phyloP scores from a whole-genome alignment of 345 rosid genomes.

The Eucalyptus guilfoylei region DNA sequence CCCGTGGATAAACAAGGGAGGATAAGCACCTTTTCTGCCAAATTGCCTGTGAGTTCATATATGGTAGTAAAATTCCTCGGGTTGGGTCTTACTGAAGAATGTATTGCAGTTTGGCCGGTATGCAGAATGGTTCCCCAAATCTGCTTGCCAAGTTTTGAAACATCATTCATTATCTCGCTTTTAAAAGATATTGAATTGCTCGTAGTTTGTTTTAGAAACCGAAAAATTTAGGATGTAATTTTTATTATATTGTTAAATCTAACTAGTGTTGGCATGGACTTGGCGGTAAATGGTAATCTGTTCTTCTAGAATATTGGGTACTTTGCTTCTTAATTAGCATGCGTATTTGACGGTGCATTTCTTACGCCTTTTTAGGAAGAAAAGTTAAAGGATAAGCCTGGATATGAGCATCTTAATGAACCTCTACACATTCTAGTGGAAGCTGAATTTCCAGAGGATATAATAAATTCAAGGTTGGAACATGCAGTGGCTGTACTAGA shows the following conservation, averaged over 20 bases:
- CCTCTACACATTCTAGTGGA: conserved; percentile 80
- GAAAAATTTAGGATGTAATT: not conserved
- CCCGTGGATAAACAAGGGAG: not conserved
- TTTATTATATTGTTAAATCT: not conserved
- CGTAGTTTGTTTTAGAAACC: not conserved
- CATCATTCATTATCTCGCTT: not conserved
- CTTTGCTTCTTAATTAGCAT: not conserved
- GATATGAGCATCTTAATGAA: conserved; percentile 90
- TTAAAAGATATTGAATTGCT: not conserved
- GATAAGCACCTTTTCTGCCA: not conserved
- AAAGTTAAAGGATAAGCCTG: conserved; percentile 84
- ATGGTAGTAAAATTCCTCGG: not conserved
- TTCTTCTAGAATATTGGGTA: not conserved
- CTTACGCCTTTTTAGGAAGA: conserved; percentile 43
- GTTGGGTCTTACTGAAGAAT: not conserved
- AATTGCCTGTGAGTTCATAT: not conserved
- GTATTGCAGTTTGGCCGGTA: not conserved
- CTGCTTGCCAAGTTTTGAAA: not conserved
- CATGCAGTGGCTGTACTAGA: conserved; percentile 65
- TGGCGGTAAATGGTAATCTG: not conserved
- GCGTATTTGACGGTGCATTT: not conserved
- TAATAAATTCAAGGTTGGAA: conserved; percentile 57
- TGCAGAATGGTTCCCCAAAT: not conserved
- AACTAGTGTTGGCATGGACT: not conserved
- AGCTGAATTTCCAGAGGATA: conserved; percentile 87